Conservation (phyloP, 1,139 yeast genomes). For the Debaryomyces nepalensis region DNA sequence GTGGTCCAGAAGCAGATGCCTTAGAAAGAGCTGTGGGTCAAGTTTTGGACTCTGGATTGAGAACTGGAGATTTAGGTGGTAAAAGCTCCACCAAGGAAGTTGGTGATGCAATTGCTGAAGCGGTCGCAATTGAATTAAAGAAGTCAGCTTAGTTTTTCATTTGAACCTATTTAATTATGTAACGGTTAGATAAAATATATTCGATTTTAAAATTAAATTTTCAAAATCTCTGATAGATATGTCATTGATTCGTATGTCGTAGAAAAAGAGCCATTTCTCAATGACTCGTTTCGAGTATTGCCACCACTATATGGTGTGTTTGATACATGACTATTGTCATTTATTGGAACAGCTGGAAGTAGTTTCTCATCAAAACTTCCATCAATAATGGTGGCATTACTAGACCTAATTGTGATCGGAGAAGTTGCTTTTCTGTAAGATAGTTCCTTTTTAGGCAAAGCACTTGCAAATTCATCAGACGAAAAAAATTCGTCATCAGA, state of each 20-base stretch:
- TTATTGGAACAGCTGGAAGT: constrained; percentile 4
- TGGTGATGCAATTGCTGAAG: constrained; percentile 86
- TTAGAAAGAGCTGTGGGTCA: constrained; percentile 85
- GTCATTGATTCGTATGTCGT: constrained; percentile 37
- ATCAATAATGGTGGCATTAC: constrained; percentile 40
- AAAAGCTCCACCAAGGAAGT: constrained; percentile 79
- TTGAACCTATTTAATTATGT: constrained; percentile 6
- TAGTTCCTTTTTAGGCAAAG: neutral
- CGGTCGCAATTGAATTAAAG: constrained; percentile 63
- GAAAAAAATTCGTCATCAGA: constrained; percentile 42
- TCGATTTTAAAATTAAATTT: constrained; percentile 26
- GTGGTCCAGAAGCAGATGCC: constrained; percentile 83
- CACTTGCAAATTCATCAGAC: constrained; percentile 29
- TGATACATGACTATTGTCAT: neutral
- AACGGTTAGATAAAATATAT: too few relatives aligned
- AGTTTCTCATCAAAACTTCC: constrained; percentile 16
- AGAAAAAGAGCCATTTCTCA: constrained; percentile 15
- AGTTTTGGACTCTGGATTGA: constrained; percentile 80
- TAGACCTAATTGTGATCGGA: constrained; percentile 25
- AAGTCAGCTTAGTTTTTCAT: constrained; percentile 13
- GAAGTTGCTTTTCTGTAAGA: constrained; percentile 7
- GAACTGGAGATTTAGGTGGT: constrained; percentile 93
- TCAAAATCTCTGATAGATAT: constrained; percentile 39
- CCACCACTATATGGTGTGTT: neutral
- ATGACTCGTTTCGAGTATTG: constrained; percentile 8